These are phyloP conservation scores for Ajuga chamaepitys DNA, from an alignment of 257 asterid species.

Conservation along the genomic window DNA sequence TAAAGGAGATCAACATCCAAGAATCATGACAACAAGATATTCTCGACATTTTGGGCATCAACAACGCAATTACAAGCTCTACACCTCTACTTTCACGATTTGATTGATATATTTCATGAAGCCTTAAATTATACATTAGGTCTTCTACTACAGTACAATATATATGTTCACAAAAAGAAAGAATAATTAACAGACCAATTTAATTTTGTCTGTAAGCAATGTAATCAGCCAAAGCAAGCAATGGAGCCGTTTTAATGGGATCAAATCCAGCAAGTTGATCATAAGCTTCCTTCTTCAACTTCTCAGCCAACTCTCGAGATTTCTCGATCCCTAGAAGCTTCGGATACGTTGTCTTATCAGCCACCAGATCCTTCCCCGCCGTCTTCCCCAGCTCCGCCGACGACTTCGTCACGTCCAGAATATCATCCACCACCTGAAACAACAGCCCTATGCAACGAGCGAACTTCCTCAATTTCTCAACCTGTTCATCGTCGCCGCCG, in stretches of 20 bases:
- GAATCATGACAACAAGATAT: too few relatives aligned
- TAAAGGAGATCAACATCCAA: too few relatives aligned
- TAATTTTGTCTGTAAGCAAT: not conserved
- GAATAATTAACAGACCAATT: not conserved
- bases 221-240: not conserved
- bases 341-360: not conserved
- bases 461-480: not conserved
- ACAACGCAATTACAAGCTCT: too few relatives aligned
- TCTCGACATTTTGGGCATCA: too few relatives aligned
- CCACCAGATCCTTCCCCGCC: not conserved
- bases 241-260: not conserved
- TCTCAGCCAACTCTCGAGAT: not conserved
- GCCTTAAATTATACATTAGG: too few relatives aligned
- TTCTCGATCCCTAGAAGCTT: not conserved
- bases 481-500: not conserved
- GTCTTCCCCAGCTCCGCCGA: not conserved
- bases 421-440: constrained; percentile 3
- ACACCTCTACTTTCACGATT: too few relatives aligned
- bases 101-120: too few relatives aligned
- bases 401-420: not conserved
- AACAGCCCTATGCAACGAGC: not conserved
- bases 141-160: not conserved
- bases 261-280: not conserved
- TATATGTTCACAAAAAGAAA: not conserved
- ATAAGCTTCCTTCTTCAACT: not conserved